These are phyloP conservation scores for Alternaria longipes DNA, from an alignment of 2,329 filamentous ascomycete species.

Conservation along the genomic window DNA sequence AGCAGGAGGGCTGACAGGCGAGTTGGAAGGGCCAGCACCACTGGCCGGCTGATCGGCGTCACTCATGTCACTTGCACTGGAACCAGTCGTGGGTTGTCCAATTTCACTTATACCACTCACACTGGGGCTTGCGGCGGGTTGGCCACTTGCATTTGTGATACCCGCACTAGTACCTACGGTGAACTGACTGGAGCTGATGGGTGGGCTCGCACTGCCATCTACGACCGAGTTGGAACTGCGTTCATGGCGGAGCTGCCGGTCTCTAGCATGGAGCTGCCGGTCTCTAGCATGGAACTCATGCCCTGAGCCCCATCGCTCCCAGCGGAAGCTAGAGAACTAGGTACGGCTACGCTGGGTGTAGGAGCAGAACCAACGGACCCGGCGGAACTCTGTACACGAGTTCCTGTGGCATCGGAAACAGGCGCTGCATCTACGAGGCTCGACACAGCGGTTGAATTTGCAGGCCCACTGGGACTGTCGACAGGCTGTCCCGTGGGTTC, in stretches of 20 bases:
- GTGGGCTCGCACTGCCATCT: background rate
- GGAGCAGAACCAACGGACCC: background rate
- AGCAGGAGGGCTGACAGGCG: background rate
- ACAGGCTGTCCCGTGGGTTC: background rate
- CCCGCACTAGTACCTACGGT: background rate
- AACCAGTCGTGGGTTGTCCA: background rate
- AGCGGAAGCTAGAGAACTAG: conserved; percentile 1
- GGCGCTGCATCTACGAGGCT: background rate
- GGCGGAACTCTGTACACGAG: background rate
- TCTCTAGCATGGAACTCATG: background rate
- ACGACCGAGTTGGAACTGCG: background rate
- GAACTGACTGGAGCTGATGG: background rate
- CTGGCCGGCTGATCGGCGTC: background rate
- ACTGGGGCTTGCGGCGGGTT: background rate
- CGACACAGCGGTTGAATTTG: background rate
- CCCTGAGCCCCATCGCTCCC: background rate
- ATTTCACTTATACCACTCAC: background rate
- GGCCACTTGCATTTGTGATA: too few relatives aligned
- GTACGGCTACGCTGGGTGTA: background rate
- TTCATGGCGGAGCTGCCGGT: background rate
- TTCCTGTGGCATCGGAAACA: background rate
- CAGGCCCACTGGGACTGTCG: conserved; percentile 3
- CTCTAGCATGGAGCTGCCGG: background rate
- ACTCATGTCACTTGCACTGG: background rate
- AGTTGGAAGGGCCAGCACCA: background rate